phyloP scores from a whole-genome alignment of 2,329 filamentous ascomycete species.

The Colletotrichum tamarilloi region DNA sequence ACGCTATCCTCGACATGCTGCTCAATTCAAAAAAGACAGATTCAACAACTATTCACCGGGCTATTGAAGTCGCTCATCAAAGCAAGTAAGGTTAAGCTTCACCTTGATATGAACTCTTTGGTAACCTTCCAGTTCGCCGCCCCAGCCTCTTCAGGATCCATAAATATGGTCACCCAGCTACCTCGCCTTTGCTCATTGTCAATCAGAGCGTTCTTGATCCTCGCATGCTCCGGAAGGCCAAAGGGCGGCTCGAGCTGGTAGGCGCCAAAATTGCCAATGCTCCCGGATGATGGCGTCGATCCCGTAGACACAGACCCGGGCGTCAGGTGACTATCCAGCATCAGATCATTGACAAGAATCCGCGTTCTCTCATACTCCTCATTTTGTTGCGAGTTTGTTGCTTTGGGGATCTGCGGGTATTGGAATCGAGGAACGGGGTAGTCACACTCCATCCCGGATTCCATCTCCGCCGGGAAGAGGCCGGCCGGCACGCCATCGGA shows the following conservation, averaged over 20 bases:
- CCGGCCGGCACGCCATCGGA: slow-evolving; percentile 8
- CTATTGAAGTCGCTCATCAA: not conserved
- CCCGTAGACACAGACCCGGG: slow-evolving; percentile 12
- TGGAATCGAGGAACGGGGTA: not conserved
- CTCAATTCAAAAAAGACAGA: not conserved
- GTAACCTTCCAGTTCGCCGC: slow-evolving; percentile 43
- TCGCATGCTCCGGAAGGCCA: slow-evolving; percentile 39
- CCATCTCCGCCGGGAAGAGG: not conserved
- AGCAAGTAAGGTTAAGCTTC: not conserved
- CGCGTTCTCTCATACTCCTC: not conserved
- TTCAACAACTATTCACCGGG: not conserved
- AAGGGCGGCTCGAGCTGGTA: slow-evolving; percentile 41
- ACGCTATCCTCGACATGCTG: too few relatives aligned
- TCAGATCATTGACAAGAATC: not conserved
- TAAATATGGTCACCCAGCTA: slow-evolving; percentile 45
- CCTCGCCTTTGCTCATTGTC: slow-evolving; percentile 40
- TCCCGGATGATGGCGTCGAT: not conserved
- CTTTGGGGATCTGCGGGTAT: slow-evolving; percentile 15
- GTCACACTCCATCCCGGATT: not conserved
- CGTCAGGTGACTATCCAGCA: slow-evolving; percentile 3
- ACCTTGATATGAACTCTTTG: slow-evolving; percentile 46
- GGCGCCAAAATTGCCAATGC: slow-evolving; percentile 19
- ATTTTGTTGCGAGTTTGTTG: not conserved
- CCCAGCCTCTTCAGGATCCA: slow-evolving; percentile 38
- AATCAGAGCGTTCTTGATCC: slow-evolving; percentile 46